Evolutionary conservation across 441 rosid species (phyloP).

Genomic region (Eutrema salsugineum): DNA sequence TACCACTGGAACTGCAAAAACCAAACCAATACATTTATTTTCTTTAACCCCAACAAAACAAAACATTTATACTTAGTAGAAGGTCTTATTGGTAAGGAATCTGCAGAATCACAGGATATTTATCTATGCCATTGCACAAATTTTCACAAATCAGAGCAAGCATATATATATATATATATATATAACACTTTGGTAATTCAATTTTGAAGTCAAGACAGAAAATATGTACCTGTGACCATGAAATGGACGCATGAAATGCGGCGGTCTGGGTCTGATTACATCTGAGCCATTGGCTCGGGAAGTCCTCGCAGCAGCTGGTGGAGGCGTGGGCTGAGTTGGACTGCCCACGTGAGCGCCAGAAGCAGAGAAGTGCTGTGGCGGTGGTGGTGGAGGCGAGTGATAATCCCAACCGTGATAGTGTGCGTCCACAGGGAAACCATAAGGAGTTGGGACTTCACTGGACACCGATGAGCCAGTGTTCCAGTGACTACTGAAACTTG

Average conservation of each 20-base stretch:
- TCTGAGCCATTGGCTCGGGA: conserved; percentile 56
- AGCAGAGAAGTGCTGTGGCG: conserved; percentile 48
- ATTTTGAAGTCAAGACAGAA: not conserved
- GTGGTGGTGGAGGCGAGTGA: conserved; percentile 49
- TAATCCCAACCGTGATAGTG: conserved; percentile 90
- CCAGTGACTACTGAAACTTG: conserved; percentile 76
- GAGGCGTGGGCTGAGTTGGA: conserved; percentile 62
- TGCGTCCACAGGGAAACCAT: conserved; percentile 77
- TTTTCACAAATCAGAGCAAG: not conserved
- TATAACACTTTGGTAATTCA: not conserved
- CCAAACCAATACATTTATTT: not conserved
- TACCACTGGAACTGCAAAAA: conserved; percentile 51
- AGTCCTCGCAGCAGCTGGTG: conserved; percentile 57
- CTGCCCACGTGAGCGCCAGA: conserved; percentile 50
- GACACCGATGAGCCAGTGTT: conserved; percentile 65
- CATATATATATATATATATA: too few relatives aligned
- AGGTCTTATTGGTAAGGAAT: not conserved
- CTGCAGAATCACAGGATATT: not conserved
- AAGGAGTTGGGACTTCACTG: conserved; percentile 64
- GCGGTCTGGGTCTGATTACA: conserved; percentile 70
- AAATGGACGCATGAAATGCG: conserved; percentile 74
- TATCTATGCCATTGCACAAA: not conserved
- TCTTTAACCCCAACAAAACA: not conserved
- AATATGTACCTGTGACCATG: conserved; percentile 71
- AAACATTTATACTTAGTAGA: not conserved